Evolutionary conservation across 1,284 basidiomycete genomes (phyloP), one percentile per base, ranked within the genome.

Genomic region (Moesziomyces sp.): DNA sequence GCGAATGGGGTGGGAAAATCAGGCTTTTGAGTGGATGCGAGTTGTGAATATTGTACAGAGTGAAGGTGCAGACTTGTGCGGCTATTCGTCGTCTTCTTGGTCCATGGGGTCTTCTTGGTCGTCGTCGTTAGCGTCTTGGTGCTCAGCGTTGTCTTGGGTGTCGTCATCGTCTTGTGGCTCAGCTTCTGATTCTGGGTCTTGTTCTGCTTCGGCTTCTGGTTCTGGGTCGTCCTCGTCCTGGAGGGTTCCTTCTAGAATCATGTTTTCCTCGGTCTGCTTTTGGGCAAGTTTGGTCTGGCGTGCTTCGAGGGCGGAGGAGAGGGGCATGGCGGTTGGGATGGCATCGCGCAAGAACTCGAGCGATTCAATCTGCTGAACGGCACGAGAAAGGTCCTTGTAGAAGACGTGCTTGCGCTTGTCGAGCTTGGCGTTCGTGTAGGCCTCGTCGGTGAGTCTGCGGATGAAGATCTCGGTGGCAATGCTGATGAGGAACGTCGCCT

Each of bases 401-500:
- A 74, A 69, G 14, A 79, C 52, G 30, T 76, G 67, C 23, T 78
- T 79, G 21, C 77, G 69, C 55, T 79, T 78, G 47, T 79, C 77
- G 13, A 78, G 62, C 19, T 73, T 72, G 1, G 79, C 77, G 56
- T 79, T 77, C 8, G 70, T 70, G 34, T 76, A 80, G 1, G 75
- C 76, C 42, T 77, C 66, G 48, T 80, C 77, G 10, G 69, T 71
- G 48, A 80, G 63, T 50, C 73, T 75, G 34, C 67, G 74, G 53
- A 80, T 43, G 43, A 80, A 80, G 30, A 79, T 42, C 55, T 80
- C 79, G 42, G 79, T 79, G 18, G 79, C 79, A 7, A 67, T 52
- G 30, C 66, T 74, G 58, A 80, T 79, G 43, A 79, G 61, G 30
- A 80, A 79, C 10, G 70, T 76, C 14, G 79, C 79, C 63, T 80